These are phyloP conservation scores for Begonia peltatifolia DNA, from an alignment of 306 rosid species.

Conservation along the genomic window DNA sequence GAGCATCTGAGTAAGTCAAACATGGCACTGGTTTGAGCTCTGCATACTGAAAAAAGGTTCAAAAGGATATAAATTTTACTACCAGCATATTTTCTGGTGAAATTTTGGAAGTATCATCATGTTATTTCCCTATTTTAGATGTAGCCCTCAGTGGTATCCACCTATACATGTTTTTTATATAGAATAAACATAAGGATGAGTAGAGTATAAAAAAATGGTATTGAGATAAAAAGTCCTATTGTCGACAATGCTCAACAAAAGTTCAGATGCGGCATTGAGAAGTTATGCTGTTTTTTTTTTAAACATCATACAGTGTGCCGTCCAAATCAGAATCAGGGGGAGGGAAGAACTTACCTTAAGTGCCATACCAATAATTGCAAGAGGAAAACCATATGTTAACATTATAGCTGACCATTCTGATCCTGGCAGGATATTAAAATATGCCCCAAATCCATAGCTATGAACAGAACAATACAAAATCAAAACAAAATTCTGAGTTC, in stretches of 20 bases:
- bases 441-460: slow-evolving; percentile 97
- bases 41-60: slow-evolving; percentile 56
- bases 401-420: slow-evolving; percentile 97
- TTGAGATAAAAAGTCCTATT: too few relatives aligned
- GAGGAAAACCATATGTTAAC: slow-evolving; percentile 97
- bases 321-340: not conserved
- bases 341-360: slow-evolving; percentile 53
- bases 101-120: too few relatives aligned
- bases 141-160: too few relatives aligned
- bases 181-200: too few relatives aligned
- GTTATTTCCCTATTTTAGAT: too few relatives aligned
- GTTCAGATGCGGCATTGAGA: not conserved
- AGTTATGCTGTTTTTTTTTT: not conserved
- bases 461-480: slow-evolving; percentile 1
- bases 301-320: too few relatives aligned
- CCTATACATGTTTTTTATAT: too few relatives aligned
- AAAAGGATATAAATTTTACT: too few relatives aligned
- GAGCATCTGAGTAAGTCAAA: slow-evolving; percentile 70
- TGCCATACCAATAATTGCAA: slow-evolving; percentile 98
- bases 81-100: too few relatives aligned
- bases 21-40: slow-evolving; percentile 97
- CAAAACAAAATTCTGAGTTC: not conserved
- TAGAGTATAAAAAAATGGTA: too few relatives aligned
- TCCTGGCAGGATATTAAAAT: slow-evolving; percentile 81
- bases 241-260: not conserved